These are phyloP conservation scores for Penicillium vulpinum DNA, from an alignment of 2,329 filamentous ascomycete genomes.

Conservation along the genomic window DNA sequence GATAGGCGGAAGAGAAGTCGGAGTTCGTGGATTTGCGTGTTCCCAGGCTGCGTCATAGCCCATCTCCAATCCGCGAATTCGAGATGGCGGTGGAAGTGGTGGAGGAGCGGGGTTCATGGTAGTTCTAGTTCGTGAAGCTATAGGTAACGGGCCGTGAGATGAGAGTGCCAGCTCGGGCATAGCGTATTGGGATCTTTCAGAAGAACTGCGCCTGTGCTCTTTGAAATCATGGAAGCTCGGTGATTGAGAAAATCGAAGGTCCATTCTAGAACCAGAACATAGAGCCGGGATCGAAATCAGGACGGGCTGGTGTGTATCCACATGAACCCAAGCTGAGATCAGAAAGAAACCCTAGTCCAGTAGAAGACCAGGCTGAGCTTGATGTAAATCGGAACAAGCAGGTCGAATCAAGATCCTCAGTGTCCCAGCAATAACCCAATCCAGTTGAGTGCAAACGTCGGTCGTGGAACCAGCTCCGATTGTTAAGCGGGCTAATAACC, in stretches of 20 bases:
- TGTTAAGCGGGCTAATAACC: conserved; percentile 18
- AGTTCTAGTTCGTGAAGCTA: conserved; percentile 58
- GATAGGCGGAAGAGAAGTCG: conserved; percentile 50
- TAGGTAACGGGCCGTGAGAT: conserved; percentile 60
- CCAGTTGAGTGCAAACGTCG: conserved; percentile 26
- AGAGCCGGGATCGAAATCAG: conserved; percentile 14
- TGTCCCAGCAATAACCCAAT: conserved; percentile 24
- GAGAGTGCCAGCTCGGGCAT: conserved; percentile 44
- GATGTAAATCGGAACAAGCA: conserved; percentile 11
- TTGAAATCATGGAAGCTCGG: conserved; percentile 46
- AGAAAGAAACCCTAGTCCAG: conserved; percentile 6
- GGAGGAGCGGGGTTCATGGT: conserved; percentile 54
- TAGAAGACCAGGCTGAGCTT: conserved; percentile 12
- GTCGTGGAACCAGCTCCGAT: conserved; percentile 24
- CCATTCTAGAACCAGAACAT: conserved; percentile 42
- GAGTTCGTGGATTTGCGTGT: conserved; percentile 58
- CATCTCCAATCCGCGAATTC: conserved; percentile 56
- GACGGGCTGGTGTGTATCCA: background rate
- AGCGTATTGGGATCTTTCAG: conserved; percentile 40
- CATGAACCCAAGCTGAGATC: conserved; percentile 13
- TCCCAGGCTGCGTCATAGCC: conserved; percentile 64
- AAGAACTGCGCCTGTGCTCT: conserved; percentile 34
- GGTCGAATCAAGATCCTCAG: conserved; percentile 19
- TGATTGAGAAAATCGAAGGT: conserved; percentile 42
- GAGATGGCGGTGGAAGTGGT: conserved; percentile 65